These are phyloP conservation scores for Wallacemonas rigidus DNA, from an alignment of 208 protist genomes.

Conservation along the genomic window DNA sequence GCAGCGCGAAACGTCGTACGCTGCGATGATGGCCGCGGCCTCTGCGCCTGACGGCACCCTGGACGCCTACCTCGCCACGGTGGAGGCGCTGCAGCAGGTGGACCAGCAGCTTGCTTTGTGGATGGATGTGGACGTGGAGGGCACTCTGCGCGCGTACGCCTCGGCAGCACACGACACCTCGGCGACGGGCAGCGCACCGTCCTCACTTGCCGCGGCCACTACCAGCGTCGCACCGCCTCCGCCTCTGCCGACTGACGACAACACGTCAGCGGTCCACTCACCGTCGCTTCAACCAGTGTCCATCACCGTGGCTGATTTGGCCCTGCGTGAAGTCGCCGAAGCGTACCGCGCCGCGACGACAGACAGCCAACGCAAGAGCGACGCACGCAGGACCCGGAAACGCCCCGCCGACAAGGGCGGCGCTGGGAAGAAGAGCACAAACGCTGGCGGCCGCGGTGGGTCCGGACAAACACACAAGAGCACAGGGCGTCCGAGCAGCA, in stretches of 20 bases:
- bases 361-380: neutral
- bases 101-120: slow-evolving; percentile 39
- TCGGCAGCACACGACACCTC: neutral
- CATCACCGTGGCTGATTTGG: slow-evolving; percentile 1
- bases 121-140: slow-evolving; percentile 27
- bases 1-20: neutral
- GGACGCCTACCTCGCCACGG: slow-evolving; percentile 38
- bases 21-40: slow-evolving; percentile 15
- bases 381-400: too few species aligned
- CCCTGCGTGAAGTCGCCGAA: slow-evolving; percentile 35
- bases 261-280: neutral
- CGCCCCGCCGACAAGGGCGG: too few species aligned
- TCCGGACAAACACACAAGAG: too few species aligned
- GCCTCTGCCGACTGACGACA: neutral
- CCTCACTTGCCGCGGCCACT: neutral
- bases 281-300: neutral
- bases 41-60: slow-evolving; percentile 6
- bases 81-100: slow-evolving; percentile 27
- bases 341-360: slow-evolving; percentile 8
- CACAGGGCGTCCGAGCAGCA: too few species aligned
- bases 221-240: neutral
- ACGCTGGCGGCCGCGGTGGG: too few species aligned
- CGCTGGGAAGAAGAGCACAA: too few species aligned
- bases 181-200: neutral
- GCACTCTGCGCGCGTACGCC: slow-evolving; percentile 18